Evolutionary conservation across 2,329 filamentous ascomycete genomes (phyloP).

Genomic region (Massarina eburnea): DNA sequence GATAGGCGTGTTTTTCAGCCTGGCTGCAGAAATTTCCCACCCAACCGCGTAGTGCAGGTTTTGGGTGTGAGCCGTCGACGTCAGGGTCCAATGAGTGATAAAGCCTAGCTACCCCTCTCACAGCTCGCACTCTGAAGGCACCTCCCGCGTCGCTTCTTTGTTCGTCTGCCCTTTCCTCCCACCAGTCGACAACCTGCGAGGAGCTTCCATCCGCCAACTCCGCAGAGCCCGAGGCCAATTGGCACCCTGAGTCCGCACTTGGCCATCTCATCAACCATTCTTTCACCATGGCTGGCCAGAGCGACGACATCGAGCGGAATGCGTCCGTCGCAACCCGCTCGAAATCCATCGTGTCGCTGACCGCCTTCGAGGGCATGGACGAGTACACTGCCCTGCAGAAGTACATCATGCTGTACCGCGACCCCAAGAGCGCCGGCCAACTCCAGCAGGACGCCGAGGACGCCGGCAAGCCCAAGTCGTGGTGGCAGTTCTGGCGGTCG

Average conservation of each 20-base stretch:
- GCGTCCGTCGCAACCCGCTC: slow-evolving; percentile 31
- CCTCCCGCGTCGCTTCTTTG: slow-evolving; percentile 8
- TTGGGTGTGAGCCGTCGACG: slow-evolving; percentile 11
- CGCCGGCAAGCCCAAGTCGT: slow-evolving; percentile 54
- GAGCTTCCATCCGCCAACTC: slow-evolving; percentile 1
- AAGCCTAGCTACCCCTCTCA: slow-evolving; percentile 11
- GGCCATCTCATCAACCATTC: slow-evolving; percentile 1
- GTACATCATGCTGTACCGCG: slow-evolving; percentile 68
- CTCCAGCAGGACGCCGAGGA: slow-evolving; percentile 42
- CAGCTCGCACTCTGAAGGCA: neutral
- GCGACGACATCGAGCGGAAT: slow-evolving; percentile 39
- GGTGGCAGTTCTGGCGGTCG: slow-evolving; percentile 61
- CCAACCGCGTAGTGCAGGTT: neutral
- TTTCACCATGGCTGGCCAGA: slow-evolving; percentile 16
- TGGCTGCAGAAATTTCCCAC: slow-evolving; percentile 5
- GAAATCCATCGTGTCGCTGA: slow-evolving; percentile 38
- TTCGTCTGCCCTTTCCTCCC: slow-evolving; percentile 1
- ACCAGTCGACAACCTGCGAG: slow-evolving; percentile 1
- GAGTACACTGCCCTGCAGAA: slow-evolving; percentile 68
- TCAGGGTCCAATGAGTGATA: slow-evolving; percentile 12
- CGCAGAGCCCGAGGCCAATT: neutral
- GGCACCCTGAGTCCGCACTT: neutral
- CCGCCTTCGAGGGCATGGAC: slow-evolving; percentile 53
- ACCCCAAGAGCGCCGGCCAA: slow-evolving; percentile 55
- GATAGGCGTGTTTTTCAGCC: slow-evolving; percentile 5